Evolutionary conservation across 208 protist species (phyloP), one percentile per base, ranked within the genome.

Genomic region (Acanthamoeba lenticulata): DNA sequence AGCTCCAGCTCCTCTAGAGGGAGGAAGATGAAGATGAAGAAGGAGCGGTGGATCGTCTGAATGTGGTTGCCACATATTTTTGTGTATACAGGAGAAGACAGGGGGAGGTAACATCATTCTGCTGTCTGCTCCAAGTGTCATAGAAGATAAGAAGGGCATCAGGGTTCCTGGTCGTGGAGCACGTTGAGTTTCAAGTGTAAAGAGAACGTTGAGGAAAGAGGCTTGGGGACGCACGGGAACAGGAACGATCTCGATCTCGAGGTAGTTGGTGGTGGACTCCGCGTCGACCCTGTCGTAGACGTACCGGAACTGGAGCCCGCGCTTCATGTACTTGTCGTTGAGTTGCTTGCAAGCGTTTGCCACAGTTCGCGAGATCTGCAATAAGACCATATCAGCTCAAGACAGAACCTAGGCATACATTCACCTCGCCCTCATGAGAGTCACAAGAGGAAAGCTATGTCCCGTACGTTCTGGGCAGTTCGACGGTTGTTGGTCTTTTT

Each of bases 241-340:
- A 7, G 67, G 67, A 19, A 77, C 67, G 38, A 77, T 77, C 67
- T 77, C 67, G 38, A 77, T 77, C 34, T 77, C 67, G 38, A 77
- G 67, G 36, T 42, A 38, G 67, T 77, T 77, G 24, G 67, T 32
- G 55, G 27, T 65, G n/a, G n/a, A n/a, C 34, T 74, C 65, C 27
- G 67, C 1, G 38, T 42, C 34, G 36, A 42, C 34, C 24, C 67
- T 77, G 67, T 77, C 67, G 19, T 77, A 77, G 32, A 77, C 67
- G 38, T 42, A 77, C 67, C 67, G 67, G 67, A 77, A 77, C 32
- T 77, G 67, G 2, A 77, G 67, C 0, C 67, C 67, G 11, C 67
- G 29, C 67, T 77, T 77, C 32, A 42, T 42, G 67, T 77, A 77
- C 38, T 77, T 77, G 67, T 77, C 38, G 67, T 77, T 77, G 9